Conservation (phyloP, 2,329 filamentous ascomycete genomes). For the Neonectria ditissima region DNA sequence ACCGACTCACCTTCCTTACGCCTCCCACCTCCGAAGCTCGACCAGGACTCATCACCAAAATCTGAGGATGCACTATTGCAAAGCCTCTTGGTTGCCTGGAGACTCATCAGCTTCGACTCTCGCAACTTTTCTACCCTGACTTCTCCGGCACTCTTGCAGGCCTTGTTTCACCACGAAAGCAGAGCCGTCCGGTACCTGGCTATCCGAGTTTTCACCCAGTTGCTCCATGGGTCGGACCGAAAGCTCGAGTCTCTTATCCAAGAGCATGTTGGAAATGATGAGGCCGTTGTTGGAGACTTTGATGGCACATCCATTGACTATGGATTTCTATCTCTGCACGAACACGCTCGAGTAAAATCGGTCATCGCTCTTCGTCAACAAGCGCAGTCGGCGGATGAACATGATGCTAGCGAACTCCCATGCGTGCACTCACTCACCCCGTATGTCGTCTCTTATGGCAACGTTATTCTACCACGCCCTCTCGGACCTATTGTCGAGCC, state of each 20-base stretch:
- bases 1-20: slow-evolving; percentile 42
- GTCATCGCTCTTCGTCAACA: slow-evolving; percentile 57
- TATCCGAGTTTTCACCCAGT: slow-evolving; percentile 82
- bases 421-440: slow-evolving; percentile 63
- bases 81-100: slow-evolving; percentile 69
- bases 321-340: slow-evolving; percentile 73
- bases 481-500: slow-evolving; percentile 59
- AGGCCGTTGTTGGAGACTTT: slow-evolving; percentile 75
- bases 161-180: slow-evolving; percentile 71
- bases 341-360: slow-evolving; percentile 65
- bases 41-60: slow-evolving; percentile 42
- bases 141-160: slow-evolving; percentile 75
- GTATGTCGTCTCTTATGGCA: slow-evolving; percentile 73
- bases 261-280: slow-evolving; percentile 71
- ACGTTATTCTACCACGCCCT: slow-evolving; percentile 75
- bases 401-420: slow-evolving; percentile 24
- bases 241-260: slow-evolving; percentile 79
- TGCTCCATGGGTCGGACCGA: slow-evolving; percentile 82
- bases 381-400: slow-evolving; percentile 43
- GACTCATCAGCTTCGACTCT: slow-evolving; percentile 82
- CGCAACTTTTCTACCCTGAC: slow-evolving; percentile 74
- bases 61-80: slow-evolving; percentile 43
- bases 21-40: slow-evolving; percentile 47
- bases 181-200: slow-evolving; percentile 81
- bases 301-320: slow-evolving; percentile 85